Conservation (phyloP, 2,329 filamentous ascomycete genomes). For the Cytospora piceae region DNA sequence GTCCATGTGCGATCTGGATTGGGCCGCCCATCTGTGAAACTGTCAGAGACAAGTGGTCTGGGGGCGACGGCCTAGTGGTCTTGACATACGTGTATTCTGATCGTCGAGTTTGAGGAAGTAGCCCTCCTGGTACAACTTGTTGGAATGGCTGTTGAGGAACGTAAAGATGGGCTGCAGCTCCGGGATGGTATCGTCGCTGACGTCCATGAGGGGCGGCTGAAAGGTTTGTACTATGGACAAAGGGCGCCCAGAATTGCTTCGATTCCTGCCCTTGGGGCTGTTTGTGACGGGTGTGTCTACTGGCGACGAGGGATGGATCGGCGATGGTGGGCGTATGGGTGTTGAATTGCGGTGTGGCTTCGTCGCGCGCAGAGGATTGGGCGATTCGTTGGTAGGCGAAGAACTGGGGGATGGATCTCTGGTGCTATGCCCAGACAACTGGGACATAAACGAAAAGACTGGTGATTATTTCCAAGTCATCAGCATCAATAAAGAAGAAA, state of each 20-base stretch:
- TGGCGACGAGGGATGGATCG: constrained; percentile 44
- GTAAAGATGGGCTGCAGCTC: constrained; percentile 94
- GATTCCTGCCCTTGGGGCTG: constrained; percentile 47
- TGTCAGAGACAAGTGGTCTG: constrained; percentile 32
- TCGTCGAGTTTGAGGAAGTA: constrained; percentile 98
- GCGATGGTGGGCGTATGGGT: constrained; percentile 37
- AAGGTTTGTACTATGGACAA: constrained; percentile 86
- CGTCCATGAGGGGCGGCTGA: constrained; percentile 83
- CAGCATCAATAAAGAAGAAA: constrained; percentile 24
- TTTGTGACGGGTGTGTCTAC: constrained; percentile 48
- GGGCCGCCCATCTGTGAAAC: constrained; percentile 73
- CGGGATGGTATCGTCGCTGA: constrained; percentile 82
- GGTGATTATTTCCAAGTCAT: constrained; percentile 32
- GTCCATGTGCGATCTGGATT: constrained; percentile 89
- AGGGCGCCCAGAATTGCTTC: constrained; percentile 65
- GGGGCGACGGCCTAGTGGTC: constrained; percentile 21
- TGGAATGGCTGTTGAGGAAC: constrained; percentile 90
- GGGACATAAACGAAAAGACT: constrained; percentile 91
- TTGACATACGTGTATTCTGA: constrained; percentile 79
- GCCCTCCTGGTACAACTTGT: constrained; percentile 96
- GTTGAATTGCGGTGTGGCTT: constrained; percentile 33
- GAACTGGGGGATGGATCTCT: constrained; percentile 50
- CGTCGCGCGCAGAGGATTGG: constrained; percentile 24
- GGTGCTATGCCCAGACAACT: constrained; percentile 60
- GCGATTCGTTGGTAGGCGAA: constrained; percentile 46